Conservation (phyloP, 148 eudicot genomes). For the Persicaria maculosa region DNA sequence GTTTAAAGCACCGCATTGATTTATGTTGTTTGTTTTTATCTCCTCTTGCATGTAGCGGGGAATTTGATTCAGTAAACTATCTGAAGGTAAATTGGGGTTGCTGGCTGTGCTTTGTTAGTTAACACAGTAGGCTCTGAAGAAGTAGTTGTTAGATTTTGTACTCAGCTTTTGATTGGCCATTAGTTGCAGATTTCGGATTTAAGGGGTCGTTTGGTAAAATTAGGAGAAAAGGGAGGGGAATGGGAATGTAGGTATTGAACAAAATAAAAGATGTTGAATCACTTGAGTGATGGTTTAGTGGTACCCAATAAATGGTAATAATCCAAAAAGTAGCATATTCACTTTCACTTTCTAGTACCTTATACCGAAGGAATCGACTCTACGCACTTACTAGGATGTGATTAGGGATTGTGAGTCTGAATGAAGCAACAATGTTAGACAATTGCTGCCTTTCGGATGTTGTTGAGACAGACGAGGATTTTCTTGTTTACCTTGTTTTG, state of each 20-base stretch:
- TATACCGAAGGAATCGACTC: neutral
- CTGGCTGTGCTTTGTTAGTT: neutral
- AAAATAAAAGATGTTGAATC: neutral
- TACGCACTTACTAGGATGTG: neutral
- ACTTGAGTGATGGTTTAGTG: neutral
- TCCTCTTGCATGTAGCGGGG: constrained; percentile 2
- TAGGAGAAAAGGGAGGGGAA: neutral
- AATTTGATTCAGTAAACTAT: neutral
- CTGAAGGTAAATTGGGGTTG: neutral
- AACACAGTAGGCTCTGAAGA: neutral
- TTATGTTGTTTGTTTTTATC: neutral
- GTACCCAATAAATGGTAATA: no score
- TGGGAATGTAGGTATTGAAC: neutral
- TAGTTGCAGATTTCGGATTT: neutral
- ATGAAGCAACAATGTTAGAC: neutral
- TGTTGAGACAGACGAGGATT: neutral
- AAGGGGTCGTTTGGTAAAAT: neutral
- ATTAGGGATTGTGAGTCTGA: neutral
- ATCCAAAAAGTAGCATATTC: neutral
- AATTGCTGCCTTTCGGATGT: neutral
- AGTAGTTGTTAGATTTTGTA: neutral
- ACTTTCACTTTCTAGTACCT: neutral
- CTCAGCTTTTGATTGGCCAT: neutral
- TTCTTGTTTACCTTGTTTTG: neutral
- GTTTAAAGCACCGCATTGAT: constrained; percentile 6